Conservation (phyloP, 805 yeast species). For the Middelhovenomyces tepae region DNA sequence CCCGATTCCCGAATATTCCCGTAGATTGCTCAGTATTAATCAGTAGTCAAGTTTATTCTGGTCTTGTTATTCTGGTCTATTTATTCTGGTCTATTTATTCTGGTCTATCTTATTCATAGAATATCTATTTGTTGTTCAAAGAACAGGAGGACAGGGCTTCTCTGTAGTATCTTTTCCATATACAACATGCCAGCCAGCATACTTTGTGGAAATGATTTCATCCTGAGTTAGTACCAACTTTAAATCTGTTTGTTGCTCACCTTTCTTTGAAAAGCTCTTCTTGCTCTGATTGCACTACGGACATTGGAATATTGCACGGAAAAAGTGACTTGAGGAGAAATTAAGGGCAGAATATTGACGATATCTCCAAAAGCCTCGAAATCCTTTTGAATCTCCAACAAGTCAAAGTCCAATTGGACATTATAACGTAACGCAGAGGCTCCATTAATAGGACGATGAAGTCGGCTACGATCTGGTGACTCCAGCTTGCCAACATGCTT, state of each 20-base stretch:
- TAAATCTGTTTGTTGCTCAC: too few relatives aligned
- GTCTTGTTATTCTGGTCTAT: too few relatives aligned
- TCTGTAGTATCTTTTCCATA: constrained; percentile 4
- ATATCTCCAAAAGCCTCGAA: constrained; percentile 13
- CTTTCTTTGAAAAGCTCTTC: constrained; percentile 8
- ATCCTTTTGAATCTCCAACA: constrained; percentile 9
- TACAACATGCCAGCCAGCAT: constrained; percentile 1
- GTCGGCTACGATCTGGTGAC: too few relatives aligned
- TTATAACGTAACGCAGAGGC: constrained; percentile 2
- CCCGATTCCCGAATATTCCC: too few relatives aligned
- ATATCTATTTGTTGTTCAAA: too few relatives aligned
- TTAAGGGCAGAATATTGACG: constrained; percentile 13
- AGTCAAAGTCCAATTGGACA: constrained; percentile 7
- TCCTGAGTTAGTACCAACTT: too few relatives aligned
- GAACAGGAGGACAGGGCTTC: constrained; percentile 1
- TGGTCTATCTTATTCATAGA: too few relatives aligned
- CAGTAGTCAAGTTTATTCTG: too few relatives aligned
- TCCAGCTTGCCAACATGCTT: too few relatives aligned
- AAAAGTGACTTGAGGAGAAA: constrained; percentile 8
- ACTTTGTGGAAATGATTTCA: constrained; percentile 1
- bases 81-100: too few relatives aligned
- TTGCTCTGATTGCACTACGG: constrained; percentile 16
- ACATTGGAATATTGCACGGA: constrained; percentile 16
- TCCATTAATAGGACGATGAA: background rate
- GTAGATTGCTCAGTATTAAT: too few relatives aligned